Conservation (phyloP, 306 rosid genomes). For the Mimosa bimucronata region DNA sequence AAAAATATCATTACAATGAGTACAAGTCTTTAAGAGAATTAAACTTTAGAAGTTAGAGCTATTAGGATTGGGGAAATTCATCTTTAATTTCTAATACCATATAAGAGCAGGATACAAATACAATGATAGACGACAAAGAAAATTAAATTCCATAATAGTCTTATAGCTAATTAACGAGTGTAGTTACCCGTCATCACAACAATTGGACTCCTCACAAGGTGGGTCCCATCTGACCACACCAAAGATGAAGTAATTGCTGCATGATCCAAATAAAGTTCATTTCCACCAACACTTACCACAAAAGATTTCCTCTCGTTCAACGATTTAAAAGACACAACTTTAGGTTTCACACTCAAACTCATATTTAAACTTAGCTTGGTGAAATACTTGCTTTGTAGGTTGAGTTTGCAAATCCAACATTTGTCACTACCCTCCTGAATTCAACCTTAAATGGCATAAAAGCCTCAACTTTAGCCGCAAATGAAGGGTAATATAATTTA, state of each 20-base stretch:
- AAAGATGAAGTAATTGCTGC: constrained; percentile 8
- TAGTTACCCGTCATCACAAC: neutral
- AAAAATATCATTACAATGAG: too few species aligned
- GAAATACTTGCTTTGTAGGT: constrained; percentile 34
- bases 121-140: too few species aligned
- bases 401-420: constrained; percentile 47
- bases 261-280: neutral
- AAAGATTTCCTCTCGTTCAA: constrained; percentile 45
- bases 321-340: constrained; percentile 19
- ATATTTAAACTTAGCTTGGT: neutral
- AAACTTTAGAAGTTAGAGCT: too few species aligned
- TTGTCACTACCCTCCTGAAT: constrained; percentile 39
- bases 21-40: too few species aligned
- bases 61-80: too few species aligned
- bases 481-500: constrained; percentile 33
- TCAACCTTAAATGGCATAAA: neutral
- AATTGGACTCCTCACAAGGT: constrained; percentile 48
- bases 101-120: too few species aligned
- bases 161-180: too few species aligned
- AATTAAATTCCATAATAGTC: too few species aligned
- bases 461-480: constrained; percentile 27
- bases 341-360: constrained; percentile 41
- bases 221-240: constrained; percentile 47
- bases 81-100: too few species aligned
- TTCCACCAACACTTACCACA: constrained; percentile 38